Conservation (phyloP, 257 asterid genomes). For the Primulina tabacum region DNA sequence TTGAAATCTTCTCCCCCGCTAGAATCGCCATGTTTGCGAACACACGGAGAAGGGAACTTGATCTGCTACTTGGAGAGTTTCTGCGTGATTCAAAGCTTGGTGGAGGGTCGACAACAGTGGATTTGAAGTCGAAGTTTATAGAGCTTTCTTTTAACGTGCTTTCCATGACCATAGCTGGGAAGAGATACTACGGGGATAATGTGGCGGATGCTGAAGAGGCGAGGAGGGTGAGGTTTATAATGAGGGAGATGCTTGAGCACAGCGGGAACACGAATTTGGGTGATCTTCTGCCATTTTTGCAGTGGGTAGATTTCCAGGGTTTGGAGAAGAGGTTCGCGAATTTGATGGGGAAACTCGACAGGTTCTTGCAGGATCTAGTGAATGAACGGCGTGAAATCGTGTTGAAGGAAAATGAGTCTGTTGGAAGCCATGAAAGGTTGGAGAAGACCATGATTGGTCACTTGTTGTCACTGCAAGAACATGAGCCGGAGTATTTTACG, state of each 20-base stretch:
- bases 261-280: slow-evolving; percentile 34
- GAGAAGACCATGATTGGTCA: slow-evolving; percentile 29
- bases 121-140: slow-evolving; percentile 26
- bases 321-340: slow-evolving; percentile 25
- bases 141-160: slow-evolving; percentile 36
- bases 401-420: neutral
- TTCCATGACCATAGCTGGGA: slow-evolving; percentile 36
- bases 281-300: slow-evolving; percentile 32
- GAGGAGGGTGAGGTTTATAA: slow-evolving; percentile 27
- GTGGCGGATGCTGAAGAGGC: slow-evolving; percentile 35
- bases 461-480: slow-evolving; percentile 26
- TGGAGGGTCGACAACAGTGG: slow-evolving; percentile 21
- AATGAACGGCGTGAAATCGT: slow-evolving; percentile 5
- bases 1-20: slow-evolving; percentile 33
- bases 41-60: slow-evolving; percentile 22
- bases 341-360: slow-evolving; percentile 26
- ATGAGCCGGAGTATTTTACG: slow-evolving; percentile 27
- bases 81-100: neutral
- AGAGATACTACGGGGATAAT: slow-evolving; percentile 36
- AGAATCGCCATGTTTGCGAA: slow-evolving; percentile 20
- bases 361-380: slow-evolving; percentile 26
- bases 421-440: neutral
- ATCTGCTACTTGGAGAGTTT: slow-evolving; percentile 20
- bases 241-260: slow-evolving; percentile 32
- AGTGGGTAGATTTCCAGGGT: slow-evolving; percentile 35